Percentiles rank a stretch among this genome's conserved stretches.
phyloP scores from a whole-genome alignment of 371 early-diverging fungal species.

The Rhizomucor miehei region DNA sequence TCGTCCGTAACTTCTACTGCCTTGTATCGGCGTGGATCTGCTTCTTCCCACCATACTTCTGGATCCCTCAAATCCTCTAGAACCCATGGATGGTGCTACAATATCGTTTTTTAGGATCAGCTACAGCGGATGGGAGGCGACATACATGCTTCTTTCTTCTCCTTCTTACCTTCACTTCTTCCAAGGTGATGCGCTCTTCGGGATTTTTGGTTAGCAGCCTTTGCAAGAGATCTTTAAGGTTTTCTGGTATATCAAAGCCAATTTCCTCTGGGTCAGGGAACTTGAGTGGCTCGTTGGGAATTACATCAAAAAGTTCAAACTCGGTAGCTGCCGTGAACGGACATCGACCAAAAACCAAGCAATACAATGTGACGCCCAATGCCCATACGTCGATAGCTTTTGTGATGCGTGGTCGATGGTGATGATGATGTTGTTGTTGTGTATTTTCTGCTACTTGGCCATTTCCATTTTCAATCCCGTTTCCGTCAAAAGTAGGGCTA shows the following conservation, averaged over 20 bases:
- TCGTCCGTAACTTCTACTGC: slow-evolving; percentile 23
- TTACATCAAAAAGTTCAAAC: slow-evolving; percentile 91
- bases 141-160: background rate
- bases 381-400: slow-evolving; percentile 98
- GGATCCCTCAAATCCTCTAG: slow-evolving; percentile 67
- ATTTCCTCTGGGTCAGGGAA: slow-evolving; percentile 29
- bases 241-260: slow-evolving; percentile 23
- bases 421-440: background rate
- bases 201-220: slow-evolving; percentile 86
- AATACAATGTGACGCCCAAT: slow-evolving; percentile 98
- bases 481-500: slow-evolving; percentile 10
- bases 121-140: background rate
- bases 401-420: slow-evolving; percentile 58
- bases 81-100: slow-evolving; percentile 85
- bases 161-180: slow-evolving; percentile 74
- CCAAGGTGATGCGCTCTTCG: slow-evolving; percentile 74
- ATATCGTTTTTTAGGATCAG: too few species aligned
- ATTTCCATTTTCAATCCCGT: slow-evolving; percentile 6
- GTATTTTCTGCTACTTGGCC: background rate
- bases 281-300: slow-evolving; percentile 63
- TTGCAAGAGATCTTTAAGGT: slow-evolving; percentile 65
- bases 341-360: slow-evolving; percentile 92
- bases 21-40: slow-evolving; percentile 35
- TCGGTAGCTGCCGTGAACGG: slow-evolving; percentile 98
- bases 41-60: slow-evolving; percentile 32